A percentile compares a stretch with the other conserved stretches of the same genome.
Conservation (phyloP, 805 yeast species). For the Metschnikowia kofuensis region DNA sequence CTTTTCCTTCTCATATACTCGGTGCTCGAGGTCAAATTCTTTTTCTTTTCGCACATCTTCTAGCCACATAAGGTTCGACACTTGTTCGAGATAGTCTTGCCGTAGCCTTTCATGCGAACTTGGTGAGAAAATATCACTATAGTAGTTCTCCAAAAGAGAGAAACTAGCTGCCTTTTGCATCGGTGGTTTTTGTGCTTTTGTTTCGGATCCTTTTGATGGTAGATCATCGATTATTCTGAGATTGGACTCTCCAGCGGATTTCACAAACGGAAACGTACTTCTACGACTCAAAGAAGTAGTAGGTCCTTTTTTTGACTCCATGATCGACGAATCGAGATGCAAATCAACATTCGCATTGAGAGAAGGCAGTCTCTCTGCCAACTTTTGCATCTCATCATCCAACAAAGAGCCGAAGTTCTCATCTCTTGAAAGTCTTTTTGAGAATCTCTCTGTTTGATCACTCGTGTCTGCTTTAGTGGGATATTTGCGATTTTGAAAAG, state of each 20-base stretch:
- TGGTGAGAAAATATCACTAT: slow-evolving; percentile 1
- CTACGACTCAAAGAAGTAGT: slow-evolving; percentile 24
- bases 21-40: background rate
- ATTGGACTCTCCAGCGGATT: slow-evolving; percentile 17
- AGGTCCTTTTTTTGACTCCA: background rate
- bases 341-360: background rate
- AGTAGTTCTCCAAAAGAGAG: slow-evolving; percentile 21
- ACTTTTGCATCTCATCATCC: slow-evolving; percentile 11
- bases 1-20: background rate
- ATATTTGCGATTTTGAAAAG: slow-evolving; percentile 25
- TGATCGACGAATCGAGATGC: background rate
- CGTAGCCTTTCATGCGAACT: slow-evolving; percentile 8
- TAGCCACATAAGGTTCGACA: slow-evolving; percentile 1
- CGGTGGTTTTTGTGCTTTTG: background rate
- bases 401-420: slow-evolving; percentile 2
- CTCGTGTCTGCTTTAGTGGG: slow-evolving; percentile 1
- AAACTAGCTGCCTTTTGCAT: slow-evolving; percentile 21
- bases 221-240: slow-evolving; percentile 21
- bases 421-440: background rate
- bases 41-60: slow-evolving; percentile 2
- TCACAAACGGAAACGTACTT: slow-evolving; percentile 31
- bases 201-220: slow-evolving; percentile 5
- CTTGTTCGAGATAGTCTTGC: slow-evolving; percentile 3
- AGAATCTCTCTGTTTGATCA: background rate
- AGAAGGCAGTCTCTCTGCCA: slow-evolving; percentile 2